These are phyloP conservation scores for Scortechinia acanthostroma DNA, from an alignment of 2,329 filamentous ascomycete genomes.

Conservation along the genomic window DNA sequence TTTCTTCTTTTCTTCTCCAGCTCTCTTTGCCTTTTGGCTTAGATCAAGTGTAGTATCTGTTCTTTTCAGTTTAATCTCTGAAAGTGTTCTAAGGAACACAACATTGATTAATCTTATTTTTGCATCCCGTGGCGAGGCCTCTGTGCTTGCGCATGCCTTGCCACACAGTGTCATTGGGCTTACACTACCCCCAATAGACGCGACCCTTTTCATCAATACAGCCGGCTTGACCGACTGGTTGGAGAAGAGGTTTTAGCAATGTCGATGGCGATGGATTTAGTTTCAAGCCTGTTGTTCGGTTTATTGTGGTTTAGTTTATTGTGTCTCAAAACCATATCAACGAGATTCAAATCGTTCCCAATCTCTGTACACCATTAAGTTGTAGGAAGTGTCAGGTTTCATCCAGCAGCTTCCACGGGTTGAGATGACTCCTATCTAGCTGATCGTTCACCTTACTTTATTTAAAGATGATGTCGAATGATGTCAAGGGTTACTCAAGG, in stretches of 20 bases:
- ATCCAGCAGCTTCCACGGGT: no score
- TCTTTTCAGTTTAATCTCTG: conserved; percentile 67
- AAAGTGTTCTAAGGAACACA: conserved; percentile 17
- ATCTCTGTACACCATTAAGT: no score
- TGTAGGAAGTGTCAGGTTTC: no score
- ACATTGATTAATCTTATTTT: conserved; percentile 59
- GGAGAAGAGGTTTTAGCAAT: conserved; percentile 2
- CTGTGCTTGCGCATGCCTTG: conserved; percentile 67
- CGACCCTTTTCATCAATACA: conserved; percentile 40
- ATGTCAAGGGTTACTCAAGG: no score
- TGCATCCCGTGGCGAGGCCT: conserved; percentile 40
- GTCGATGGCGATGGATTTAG: no score
- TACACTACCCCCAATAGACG: conserved; percentile 70
- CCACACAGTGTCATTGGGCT: conserved; percentile 69
- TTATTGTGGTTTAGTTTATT: no score
- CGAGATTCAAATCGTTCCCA: no score
- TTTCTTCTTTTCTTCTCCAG: conserved; percentile 11
- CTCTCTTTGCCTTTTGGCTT: conserved; percentile 40
- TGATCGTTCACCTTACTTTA: no score
- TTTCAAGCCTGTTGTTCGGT: no score
- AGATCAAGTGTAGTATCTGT: conserved; percentile 62
- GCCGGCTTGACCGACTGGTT: conserved; percentile 1
- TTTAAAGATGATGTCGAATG: no score
- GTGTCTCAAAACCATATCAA: no score
- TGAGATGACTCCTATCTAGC: no score